Percentiles rank a stretch among this genome's conserved stretches.
Evolutionary conservation across 2,329 filamentous ascomycete species (phyloP).

Genomic region (Colletotrichum trifolii): DNA sequence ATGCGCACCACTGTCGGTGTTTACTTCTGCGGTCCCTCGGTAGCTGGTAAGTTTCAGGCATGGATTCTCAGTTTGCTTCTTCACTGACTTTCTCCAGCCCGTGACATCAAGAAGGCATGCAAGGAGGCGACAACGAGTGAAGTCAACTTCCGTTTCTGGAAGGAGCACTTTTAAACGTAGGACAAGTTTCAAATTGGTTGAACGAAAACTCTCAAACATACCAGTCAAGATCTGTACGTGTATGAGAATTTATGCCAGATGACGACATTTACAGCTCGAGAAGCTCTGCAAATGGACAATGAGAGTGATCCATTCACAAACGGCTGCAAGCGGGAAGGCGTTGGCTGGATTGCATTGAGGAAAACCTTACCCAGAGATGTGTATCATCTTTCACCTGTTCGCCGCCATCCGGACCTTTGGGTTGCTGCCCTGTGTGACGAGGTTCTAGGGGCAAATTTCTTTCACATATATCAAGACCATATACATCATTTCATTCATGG

Average conservation of each 20-base stretch:
- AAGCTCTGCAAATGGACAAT: neutral
- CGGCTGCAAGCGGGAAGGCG: conserved; percentile 25
- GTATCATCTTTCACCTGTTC: conserved; percentile 32
- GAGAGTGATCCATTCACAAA: conserved; percentile 4
- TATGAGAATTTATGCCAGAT: conserved; percentile 13
- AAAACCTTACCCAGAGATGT: conserved; percentile 26
- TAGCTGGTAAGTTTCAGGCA: conserved; percentile 62
- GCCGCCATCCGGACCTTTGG: conserved; percentile 14
- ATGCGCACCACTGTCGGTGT: conserved; percentile 90
- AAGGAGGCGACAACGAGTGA: conserved; percentile 78
- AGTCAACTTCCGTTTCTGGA: conserved; percentile 98
- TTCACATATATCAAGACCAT: conserved; percentile 30
- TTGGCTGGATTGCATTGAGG: conserved; percentile 34
- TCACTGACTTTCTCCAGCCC: conserved; percentile 67
- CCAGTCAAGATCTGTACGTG: conserved; percentile 14
- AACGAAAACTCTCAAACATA: conserved; percentile 7
- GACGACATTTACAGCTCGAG: conserved; percentile 21
- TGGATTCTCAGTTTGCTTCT: neutral
- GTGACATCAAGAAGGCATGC: conserved; percentile 86
- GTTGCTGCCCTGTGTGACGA: no score
- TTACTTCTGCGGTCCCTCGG: conserved; percentile 95
- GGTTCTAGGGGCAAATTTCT: conserved; percentile 28
- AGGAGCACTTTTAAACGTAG: conserved; percentile 80
- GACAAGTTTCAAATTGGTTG: neutral
- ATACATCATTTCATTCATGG: conserved; percentile 26